These are phyloP conservation scores for Phoma herbarum DNA, from an alignment of 2,329 filamentous ascomycete genomes.

Conservation along the genomic window DNA sequence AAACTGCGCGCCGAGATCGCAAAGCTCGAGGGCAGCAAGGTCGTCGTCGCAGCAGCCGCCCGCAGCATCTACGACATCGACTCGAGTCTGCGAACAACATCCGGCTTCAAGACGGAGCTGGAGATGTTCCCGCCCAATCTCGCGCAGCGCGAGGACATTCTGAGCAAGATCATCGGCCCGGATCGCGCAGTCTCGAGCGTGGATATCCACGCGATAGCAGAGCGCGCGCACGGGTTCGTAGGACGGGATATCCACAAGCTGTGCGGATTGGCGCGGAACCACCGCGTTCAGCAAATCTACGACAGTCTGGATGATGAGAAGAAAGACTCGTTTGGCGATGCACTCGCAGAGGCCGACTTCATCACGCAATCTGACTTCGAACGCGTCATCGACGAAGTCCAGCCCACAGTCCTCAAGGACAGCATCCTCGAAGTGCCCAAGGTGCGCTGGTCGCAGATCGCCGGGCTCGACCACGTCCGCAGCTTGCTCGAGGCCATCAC, in stretches of 20 bases:
- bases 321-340: constrained; percentile 33
- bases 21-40: constrained; percentile 61
- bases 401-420: constrained; percentile 86
- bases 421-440: constrained; percentile 88
- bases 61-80: constrained; percentile 78
- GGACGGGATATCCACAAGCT: constrained; percentile 77
- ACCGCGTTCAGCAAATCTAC: constrained; percentile 35
- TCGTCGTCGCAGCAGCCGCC: constrained; percentile 79
- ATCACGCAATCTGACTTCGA: constrained; percentile 64
- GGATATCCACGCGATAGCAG: constrained; percentile 65
- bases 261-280: constrained; percentile 62
- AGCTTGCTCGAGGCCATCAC: constrained; percentile 64
- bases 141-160: constrained; percentile 74
- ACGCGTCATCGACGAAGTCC: constrained; percentile 72
- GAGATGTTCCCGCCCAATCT: constrained; percentile 81
- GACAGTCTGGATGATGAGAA: constrained; percentile 31
- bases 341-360: constrained; percentile 31
- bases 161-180: constrained; percentile 58
- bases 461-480: constrained; percentile 82
- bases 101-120: constrained; percentile 73
- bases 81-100: constrained; percentile 68
- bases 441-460: constrained; percentile 86
- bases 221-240: constrained; percentile 87
- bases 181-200: constrained; percentile 63
- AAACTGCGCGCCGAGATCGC: constrained; percentile 55